Evolutionary conservation across 768 basidiomycete genomes (phyloP).

Genomic region (Crucibulum laeve): DNA sequence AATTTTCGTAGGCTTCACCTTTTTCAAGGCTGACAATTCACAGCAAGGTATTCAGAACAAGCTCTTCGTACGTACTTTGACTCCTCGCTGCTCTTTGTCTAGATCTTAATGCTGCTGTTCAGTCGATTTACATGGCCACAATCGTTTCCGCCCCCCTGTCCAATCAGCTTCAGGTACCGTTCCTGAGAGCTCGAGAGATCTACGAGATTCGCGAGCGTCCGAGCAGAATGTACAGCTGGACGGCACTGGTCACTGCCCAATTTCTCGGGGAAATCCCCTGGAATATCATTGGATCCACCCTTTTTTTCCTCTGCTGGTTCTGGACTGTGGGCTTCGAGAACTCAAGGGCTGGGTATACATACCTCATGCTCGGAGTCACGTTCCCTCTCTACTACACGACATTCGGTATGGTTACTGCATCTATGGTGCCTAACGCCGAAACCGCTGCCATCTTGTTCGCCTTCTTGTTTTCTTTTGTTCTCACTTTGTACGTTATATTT

Average conservation of each 20-base stretch:
- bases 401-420: conserved; percentile 47
- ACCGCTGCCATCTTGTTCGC: conserved; percentile 51
- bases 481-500: conserved; percentile 41
- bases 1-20: not conserved
- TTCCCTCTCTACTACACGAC: conserved; percentile 60
- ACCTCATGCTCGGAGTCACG: conserved; percentile 46
- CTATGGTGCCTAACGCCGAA: conserved; percentile 52
- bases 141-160: not conserved
- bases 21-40: not conserved
- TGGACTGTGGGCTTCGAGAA: conserved; percentile 63
- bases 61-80: no score
- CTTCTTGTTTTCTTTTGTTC: conserved; percentile 50
- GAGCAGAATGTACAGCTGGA: not conserved
- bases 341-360: conserved; percentile 53
- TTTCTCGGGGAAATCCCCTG: conserved; percentile 58
- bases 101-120: no score
- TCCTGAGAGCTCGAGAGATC: not conserved
- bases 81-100: no score
- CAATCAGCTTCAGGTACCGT: not conserved
- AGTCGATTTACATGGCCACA: not conserved
- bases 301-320: conserved; percentile 71
- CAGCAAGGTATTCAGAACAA: not conserved
- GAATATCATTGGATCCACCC: conserved; percentile 54
- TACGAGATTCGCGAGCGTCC: not conserved
- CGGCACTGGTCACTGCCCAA: conserved; percentile 49